These are phyloP conservation scores for Adansonia rubrostipa DNA, from an alignment of 441 rosid species.

Conservation along the genomic window DNA sequence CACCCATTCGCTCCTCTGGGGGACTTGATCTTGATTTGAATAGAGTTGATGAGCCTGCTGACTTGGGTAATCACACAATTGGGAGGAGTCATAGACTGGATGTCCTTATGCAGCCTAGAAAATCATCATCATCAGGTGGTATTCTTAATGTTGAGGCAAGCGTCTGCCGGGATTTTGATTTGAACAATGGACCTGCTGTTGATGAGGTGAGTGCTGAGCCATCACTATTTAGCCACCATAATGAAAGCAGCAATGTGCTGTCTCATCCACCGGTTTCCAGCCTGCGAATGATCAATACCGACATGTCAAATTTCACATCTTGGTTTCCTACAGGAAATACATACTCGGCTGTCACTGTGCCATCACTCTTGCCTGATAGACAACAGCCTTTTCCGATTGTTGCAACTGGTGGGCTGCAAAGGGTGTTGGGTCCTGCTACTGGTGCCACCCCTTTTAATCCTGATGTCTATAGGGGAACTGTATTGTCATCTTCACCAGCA, in stretches of 20 bases:
- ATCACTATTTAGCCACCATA: constrained; percentile 48
- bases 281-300: constrained; percentile 50
- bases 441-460: constrained; percentile 50
- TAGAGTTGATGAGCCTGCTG: constrained; percentile 62
- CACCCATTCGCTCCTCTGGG: constrained; percentile 47
- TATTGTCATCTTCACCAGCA: constrained; percentile 62
- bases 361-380: constrained; percentile 60
- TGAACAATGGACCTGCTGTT: constrained; percentile 84
- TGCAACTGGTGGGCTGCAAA: constrained; percentile 53
- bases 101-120: constrained; percentile 39
- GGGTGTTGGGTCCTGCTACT: constrained; percentile 50
- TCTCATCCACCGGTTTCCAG: constrained; percentile 56
- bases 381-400: constrained; percentile 71
- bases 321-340: constrained; percentile 65
- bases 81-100: constrained; percentile 48
- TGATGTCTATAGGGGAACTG: constrained; percentile 52
- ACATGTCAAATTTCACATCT: constrained; percentile 58
- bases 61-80: constrained; percentile 46
- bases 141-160: constrained; percentile 38
- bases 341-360: constrained; percentile 62
- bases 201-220: constrained; percentile 65
- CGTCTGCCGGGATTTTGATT: constrained; percentile 69
- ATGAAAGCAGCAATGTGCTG: constrained; percentile 45
- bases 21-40: constrained; percentile 91
- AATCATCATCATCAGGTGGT: constrained; percentile 42